phyloP scores from a whole-genome alignment of 257 asterid genomes.

The Fraxinus cuspidata region DNA sequence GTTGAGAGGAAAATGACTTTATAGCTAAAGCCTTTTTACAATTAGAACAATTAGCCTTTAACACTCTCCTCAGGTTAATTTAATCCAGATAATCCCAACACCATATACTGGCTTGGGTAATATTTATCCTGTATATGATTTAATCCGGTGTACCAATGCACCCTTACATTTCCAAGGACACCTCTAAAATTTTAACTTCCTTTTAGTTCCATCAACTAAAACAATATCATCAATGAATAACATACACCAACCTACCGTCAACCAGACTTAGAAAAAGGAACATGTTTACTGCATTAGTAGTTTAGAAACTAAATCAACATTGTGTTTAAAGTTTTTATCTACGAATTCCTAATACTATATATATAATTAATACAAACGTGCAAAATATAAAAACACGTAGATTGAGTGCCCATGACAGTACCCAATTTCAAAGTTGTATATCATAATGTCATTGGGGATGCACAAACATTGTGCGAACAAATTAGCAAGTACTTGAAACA shows the following conservation, averaged over 20 bases:
- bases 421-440: slow-evolving; percentile 5
- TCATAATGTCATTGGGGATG: not conserved
- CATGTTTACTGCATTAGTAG: not conserved
- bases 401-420: not conserved
- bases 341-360: not conserved
- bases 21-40: too few species aligned
- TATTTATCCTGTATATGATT: too few species aligned
- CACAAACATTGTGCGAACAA: slow-evolving; percentile 2
- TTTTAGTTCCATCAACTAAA: not conserved
- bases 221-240: not conserved
- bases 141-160: too few species aligned
- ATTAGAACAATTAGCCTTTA: too few species aligned
- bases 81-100: too few species aligned
- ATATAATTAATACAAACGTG: not conserved
- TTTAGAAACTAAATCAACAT: not conserved
- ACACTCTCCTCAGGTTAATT: too few species aligned
- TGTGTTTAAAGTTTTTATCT: not conserved
- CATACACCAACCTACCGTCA: not conserved
- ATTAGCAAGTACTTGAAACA: not conserved
- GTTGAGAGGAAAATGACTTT: too few species aligned
- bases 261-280: not conserved
- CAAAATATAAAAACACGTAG: not conserved
- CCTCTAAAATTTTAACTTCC: too few species aligned
- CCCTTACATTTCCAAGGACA: too few species aligned
- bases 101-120: too few species aligned